These are phyloP conservation scores for Imleria badia DNA, from an alignment of 768 basidiomycete species.

Conservation along the genomic window DNA sequence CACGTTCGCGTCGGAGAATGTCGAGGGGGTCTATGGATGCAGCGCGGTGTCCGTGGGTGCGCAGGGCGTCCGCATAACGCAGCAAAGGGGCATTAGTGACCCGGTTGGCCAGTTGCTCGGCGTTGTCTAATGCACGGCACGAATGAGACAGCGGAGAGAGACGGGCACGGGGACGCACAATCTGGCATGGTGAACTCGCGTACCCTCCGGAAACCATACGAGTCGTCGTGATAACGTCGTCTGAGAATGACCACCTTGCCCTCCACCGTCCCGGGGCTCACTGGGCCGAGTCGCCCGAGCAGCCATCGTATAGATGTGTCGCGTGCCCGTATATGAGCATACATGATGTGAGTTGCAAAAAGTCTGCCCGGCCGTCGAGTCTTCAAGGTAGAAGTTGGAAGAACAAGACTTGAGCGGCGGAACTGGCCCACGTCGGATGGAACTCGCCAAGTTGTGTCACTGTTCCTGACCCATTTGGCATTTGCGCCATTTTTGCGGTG, in stretches of 20 bases:
- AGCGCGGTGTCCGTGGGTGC: conserved; percentile 83
- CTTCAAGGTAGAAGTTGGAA: not conserved
- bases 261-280: not conserved
- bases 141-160: not conserved
- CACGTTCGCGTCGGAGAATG: conserved; percentile 78
- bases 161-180: conserved; percentile 45
- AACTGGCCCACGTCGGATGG: conserved; percentile 8
- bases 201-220: conserved; percentile 72
- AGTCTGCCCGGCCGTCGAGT: not conserved
- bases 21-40: conserved; percentile 87
- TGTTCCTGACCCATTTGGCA: too few relatives aligned
- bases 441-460: conserved; percentile 4
- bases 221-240: conserved; percentile 69
- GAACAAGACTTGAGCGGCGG: not conserved
- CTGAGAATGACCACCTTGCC: conserved; percentile 24
- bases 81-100: conserved; percentile 28
- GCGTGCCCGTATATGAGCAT: conserved; percentile 13
- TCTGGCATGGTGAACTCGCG: conserved; percentile 66
- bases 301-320: conserved; percentile 12
- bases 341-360: conserved; percentile 9
- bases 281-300: conserved; percentile 4
- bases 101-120: too few relatives aligned
- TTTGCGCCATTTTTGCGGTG: too few relatives aligned
- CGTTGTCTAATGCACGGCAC: too few relatives aligned
- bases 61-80: conserved; percentile 86